Evolutionary conservation across 2,329 filamentous ascomycete genomes (phyloP).

Genomic region (Scopulariopsis brevicaulis): DNA sequence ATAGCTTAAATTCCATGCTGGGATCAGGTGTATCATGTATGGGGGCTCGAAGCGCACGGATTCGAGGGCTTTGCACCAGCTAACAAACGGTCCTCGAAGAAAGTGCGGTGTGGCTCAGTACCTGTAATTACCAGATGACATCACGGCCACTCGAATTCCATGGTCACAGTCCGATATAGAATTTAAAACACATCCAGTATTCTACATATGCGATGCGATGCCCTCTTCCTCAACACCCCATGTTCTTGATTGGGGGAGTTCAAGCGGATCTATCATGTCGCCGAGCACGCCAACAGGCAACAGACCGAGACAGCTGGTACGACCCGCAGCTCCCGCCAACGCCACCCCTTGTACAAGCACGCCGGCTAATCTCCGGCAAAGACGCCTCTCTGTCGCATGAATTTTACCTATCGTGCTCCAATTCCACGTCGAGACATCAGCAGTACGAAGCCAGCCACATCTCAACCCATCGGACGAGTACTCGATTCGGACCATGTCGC

Average conservation of each 20-base stretch:
- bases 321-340: not conserved
- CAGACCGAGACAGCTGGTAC: not conserved
- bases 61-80: not conserved
- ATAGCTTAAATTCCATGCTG: not conserved
- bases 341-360: not conserved
- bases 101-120: too few relatives aligned
- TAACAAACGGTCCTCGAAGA: too few relatives aligned
- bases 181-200: too few relatives aligned
- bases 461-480: not conserved
- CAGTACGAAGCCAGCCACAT: not conserved
- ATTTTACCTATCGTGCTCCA: not conserved
- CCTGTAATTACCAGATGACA: too few relatives aligned
- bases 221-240: too few relatives aligned
- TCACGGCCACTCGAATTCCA: too few relatives aligned
- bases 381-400: not conserved
- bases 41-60: not conserved
- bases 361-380: not conserved
- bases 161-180: too few relatives aligned
- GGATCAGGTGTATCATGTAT: not conserved
- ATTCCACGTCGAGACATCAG: not conserved
- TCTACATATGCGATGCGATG: too few relatives aligned
- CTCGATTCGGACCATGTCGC: conserved; percentile 9
- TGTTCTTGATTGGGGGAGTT: too few relatives aligned
- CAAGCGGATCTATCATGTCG: too few relatives aligned
- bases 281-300: too few relatives aligned